Conservation (phyloP, 306 rosid species). For the Quercus engelmannii region DNA sequence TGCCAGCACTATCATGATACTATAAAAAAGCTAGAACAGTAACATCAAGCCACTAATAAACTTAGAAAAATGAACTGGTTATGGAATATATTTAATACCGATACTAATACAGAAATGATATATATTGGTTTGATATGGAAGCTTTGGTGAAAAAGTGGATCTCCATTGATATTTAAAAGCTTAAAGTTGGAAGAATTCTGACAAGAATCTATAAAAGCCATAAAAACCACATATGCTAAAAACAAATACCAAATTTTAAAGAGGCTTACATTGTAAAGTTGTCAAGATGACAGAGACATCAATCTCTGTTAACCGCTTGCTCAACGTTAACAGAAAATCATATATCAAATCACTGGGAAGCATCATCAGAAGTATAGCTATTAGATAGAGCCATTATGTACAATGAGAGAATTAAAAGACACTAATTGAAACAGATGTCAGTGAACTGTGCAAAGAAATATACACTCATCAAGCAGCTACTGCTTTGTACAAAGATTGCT, state of each 20-base stretch:
- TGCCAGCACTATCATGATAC: slow-evolving; percentile 1
- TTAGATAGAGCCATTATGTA: slow-evolving; percentile 20
- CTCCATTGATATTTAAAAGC: background rate
- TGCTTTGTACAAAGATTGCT: background rate
- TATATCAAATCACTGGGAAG: slow-evolving; percentile 77
- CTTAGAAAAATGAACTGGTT: background rate
- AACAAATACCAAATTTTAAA: slow-evolving; percentile 1
- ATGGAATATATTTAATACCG: background rate
- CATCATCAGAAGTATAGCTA: slow-evolving; percentile 24
- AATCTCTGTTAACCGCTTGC: slow-evolving; percentile 68
- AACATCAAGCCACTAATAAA: background rate
- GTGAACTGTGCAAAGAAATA: background rate
- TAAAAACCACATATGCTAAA: background rate
- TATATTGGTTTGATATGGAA: background rate
- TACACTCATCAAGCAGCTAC: background rate
- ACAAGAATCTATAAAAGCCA: background rate
- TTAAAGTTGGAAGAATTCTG: background rate
- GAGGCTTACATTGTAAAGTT: slow-evolving; percentile 66
- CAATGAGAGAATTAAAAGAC: background rate
- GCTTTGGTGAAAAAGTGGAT: background rate
- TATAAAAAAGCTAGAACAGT: slow-evolving; percentile 5
- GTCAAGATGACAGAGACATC: slow-evolving; percentile 85
- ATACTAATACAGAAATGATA: background rate
- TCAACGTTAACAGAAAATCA: slow-evolving; percentile 70
- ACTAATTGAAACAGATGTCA: background rate